These are phyloP conservation scores for Gossypium australe DNA, from an alignment of 345 rosid genomes.

Conservation along the genomic window DNA sequence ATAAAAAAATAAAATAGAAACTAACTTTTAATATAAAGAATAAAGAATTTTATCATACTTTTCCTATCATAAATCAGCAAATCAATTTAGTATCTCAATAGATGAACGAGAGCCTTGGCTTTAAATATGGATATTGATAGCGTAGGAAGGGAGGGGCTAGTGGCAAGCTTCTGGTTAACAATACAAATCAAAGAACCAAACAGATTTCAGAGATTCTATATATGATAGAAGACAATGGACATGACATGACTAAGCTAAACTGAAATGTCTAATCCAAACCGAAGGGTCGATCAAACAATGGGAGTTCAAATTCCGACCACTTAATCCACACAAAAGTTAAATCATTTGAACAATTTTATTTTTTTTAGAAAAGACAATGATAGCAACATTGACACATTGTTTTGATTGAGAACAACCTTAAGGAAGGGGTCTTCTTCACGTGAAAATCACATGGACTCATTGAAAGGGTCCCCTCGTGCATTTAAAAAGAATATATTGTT, in stretches of 20 bases:
- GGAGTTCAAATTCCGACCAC: constrained; percentile 7
- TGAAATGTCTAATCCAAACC: neutral
- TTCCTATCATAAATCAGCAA: too few relatives aligned
- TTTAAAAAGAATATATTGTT: neutral
- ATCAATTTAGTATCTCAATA: too few relatives aligned
- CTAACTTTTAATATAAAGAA: too few relatives aligned
- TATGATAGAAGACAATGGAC: neutral
- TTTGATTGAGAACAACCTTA: neutral
- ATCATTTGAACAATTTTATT: constrained; percentile 3
- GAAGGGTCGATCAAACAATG: neutral
- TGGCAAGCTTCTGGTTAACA: neutral
- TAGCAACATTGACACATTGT: neutral
- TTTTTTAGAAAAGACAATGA: neutral
- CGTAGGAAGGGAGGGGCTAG: neutral
- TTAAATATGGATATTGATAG: neutral
- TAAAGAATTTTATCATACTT: too few relatives aligned
- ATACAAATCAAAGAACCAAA: neutral
- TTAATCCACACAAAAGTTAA: neutral
- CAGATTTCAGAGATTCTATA: neutral
- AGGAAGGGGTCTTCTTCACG: constrained; percentile 13
- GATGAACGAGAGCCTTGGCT: neutral
- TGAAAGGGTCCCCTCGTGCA: neutral
- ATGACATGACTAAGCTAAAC: constrained; percentile 8
- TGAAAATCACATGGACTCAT: constrained; percentile 15
- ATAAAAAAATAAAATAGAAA: too few relatives aligned